A percentile compares a stretch with the other conserved stretches of the same genome.
phyloP scores from a whole-genome alignment of 768 basidiomycete genomes.

The Hydnum rufescens region DNA sequence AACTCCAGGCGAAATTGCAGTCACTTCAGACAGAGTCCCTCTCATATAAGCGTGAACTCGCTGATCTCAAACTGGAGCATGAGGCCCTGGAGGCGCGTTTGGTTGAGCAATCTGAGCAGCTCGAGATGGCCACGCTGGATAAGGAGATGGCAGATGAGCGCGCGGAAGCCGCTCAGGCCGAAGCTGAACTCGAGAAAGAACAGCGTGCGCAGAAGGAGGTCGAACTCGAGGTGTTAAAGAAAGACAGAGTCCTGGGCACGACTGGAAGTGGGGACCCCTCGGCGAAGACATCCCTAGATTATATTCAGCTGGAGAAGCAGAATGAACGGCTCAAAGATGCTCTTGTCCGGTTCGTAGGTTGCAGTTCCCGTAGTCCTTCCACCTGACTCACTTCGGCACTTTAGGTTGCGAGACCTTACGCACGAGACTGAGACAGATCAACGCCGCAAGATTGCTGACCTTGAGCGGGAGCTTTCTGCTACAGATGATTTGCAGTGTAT shows the following conservation, averaged over 20 bases:
- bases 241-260: constrained; percentile 19
- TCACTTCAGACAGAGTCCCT: constrained; percentile 64
- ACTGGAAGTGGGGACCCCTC: no score
- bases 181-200: constrained; percentile 65
- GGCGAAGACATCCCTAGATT: constrained; percentile 23
- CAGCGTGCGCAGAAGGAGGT: constrained; percentile 60
- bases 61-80: constrained; percentile 53
- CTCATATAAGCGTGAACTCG: constrained; percentile 50
- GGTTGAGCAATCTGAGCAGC: constrained; percentile 65
- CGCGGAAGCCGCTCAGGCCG: constrained; percentile 57
- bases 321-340: constrained; percentile 94
- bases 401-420: constrained; percentile 70
- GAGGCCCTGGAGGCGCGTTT: constrained; percentile 49
- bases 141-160: constrained; percentile 93
- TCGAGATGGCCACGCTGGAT: constrained; percentile 90
- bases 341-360: constrained; percentile 41
- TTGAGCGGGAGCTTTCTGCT: constrained; percentile 71
- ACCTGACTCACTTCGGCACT: background rate
- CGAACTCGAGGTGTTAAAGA: constrained; percentile 58
- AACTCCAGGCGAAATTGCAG: constrained; percentile 74
- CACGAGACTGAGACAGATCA: constrained; percentile 77
- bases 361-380: background rate
- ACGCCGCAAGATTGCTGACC: constrained; percentile 55
- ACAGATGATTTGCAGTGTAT: constrained; percentile 66
- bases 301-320: constrained; percentile 82